These are phyloP conservation scores for Carex pumila DNA, from an alignment of 176 grass and related monocot genomes.

Conservation along the genomic window DNA sequence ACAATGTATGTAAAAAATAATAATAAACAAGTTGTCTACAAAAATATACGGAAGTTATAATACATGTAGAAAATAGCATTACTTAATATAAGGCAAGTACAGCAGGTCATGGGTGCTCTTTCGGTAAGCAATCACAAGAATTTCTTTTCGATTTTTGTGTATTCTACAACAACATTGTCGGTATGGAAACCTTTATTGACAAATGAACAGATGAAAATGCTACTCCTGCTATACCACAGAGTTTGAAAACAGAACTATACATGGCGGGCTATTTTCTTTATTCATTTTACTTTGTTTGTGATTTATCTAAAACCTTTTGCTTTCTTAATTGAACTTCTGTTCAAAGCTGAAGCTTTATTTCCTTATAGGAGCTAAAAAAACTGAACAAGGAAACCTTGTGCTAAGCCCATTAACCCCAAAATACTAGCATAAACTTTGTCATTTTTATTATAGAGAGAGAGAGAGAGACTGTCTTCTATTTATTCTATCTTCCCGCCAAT, in stretches of 20 bases:
- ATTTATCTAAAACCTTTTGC: background rate
- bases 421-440: background rate
- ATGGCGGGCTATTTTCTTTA: background rate
- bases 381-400: background rate
- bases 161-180: background rate
- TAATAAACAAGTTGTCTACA: too few species aligned
- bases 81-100: background rate
- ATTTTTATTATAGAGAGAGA: background rate
- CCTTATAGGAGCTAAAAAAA: background rate
- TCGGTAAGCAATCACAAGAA: background rate
- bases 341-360: constrained; percentile 6
- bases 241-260: background rate
- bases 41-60: background rate
- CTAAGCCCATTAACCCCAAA: background rate
- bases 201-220: background rate
- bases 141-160: background rate
- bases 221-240: background rate
- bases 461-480: background rate
- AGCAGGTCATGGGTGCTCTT: background rate
- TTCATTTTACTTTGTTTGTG: background rate
- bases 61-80: background rate
- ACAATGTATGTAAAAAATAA: background rate
- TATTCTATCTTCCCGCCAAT: background rate
- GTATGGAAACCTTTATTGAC: background rate
- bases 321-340: background rate